These are phyloP conservation scores for Cyberlindnera subsufficiens DNA, from an alignment of 805 yeast genomes.

Conservation along the genomic window DNA sequence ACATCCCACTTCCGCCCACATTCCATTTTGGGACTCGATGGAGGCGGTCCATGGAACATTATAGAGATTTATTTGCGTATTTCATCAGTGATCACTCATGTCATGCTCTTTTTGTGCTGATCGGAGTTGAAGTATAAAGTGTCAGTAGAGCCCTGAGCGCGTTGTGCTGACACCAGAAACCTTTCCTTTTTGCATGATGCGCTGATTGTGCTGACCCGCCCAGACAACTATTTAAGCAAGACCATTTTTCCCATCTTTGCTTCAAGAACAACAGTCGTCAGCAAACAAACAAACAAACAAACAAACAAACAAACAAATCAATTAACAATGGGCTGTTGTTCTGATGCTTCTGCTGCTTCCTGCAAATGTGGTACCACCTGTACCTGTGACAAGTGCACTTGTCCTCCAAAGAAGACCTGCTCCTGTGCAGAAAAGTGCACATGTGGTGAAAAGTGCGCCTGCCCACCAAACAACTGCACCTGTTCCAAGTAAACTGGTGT, in stretches of 20 bases:
- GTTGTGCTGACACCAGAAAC: too few species aligned
- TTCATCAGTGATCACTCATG: too few species aligned
- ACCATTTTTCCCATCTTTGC: neutral
- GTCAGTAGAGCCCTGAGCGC: too few species aligned
- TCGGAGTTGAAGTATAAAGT: too few species aligned
- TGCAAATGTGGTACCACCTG: conserved; percentile 1
- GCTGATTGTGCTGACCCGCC: neutral
- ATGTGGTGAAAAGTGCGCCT: conserved; percentile 3
- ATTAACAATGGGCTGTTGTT: conserved; percentile 4
- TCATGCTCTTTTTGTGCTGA: too few species aligned
- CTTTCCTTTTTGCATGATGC: too few species aligned
- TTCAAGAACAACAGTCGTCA: neutral
- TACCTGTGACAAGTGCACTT: conserved; percentile 3
- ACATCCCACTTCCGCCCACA: too few species aligned
- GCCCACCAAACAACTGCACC: conserved; percentile 1
- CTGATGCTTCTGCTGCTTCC: neutral
- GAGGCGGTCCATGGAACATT: too few species aligned
- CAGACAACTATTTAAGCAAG: neutral
- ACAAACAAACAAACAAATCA: neutral
- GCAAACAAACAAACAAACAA: neutral
- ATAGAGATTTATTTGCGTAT: too few species aligned
- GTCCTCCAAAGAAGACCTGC: conserved; percentile 1
- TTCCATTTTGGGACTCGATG: too few species aligned
- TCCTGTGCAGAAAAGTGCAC: conserved; percentile 2
- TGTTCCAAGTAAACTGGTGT: conserved; percentile 1